A percentile compares a stretch with the other conserved stretches of the same genome.
phyloP scores from a whole-genome alignment of 169 alveolate species.

The Eimeria maxima region DNA sequence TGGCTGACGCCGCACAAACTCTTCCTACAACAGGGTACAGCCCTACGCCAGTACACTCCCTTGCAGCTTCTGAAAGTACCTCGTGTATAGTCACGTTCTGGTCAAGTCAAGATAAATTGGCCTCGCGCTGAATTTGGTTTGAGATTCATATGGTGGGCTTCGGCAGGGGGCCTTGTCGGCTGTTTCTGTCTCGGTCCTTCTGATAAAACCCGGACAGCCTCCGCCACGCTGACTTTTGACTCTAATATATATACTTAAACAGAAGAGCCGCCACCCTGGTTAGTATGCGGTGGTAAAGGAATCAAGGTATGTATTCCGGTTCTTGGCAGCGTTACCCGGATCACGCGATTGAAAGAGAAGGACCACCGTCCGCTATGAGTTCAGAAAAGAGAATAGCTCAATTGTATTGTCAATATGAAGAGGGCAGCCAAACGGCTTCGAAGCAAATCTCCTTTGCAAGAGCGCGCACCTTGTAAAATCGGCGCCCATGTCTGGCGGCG shows the following conservation, averaged over 20 bases:
- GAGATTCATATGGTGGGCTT: neutral
- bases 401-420: conserved; percentile 5
- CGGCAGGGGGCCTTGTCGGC: neutral
- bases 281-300: neutral
- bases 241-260: neutral
- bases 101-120: neutral
- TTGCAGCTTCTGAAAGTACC: neutral
- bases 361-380: neutral
- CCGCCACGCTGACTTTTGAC: neutral
- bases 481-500: conserved; percentile 45
- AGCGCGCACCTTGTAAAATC: conserved; percentile 67
- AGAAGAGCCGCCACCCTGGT: neutral
- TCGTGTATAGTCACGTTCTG: neutral
- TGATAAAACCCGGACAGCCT: neutral
- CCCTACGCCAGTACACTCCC: neutral
- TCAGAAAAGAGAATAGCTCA: conserved; percentile 14
- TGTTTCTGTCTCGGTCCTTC: neutral
- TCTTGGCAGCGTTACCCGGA: neutral
- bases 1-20: neutral
- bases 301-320: neutral
- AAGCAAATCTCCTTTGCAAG: neutral
- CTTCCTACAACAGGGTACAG: neutral
- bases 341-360: neutral
- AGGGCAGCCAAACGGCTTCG: conserved; percentile 5
- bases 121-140: neutral